These are phyloP conservation scores for Verticillium albo-atrum DNA, from an alignment of 2,329 filamentous ascomycete genomes.

Conservation along the genomic window DNA sequence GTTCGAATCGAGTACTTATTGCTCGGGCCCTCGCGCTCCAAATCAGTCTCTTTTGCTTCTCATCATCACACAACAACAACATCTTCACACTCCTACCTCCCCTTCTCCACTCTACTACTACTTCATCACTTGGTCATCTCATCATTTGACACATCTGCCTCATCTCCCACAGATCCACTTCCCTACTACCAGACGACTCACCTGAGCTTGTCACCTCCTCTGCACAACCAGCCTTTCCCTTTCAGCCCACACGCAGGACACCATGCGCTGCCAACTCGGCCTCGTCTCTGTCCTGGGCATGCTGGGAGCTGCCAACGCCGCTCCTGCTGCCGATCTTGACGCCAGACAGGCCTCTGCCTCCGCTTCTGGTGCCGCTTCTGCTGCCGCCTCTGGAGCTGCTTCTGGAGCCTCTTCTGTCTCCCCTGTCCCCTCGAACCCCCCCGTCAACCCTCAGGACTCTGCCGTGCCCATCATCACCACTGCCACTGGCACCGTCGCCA, in stretches of 20 bases:
- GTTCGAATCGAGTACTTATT: neutral
- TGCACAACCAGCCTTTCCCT: neutral
- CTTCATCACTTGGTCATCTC: neutral
- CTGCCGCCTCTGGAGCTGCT: neutral
- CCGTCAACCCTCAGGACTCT: neutral
- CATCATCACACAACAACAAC: neutral
- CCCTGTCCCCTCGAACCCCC: conserved; percentile 5
- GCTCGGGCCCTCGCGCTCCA: neutral
- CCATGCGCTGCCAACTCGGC: conserved; percentile 1
- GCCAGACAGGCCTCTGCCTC: neutral
- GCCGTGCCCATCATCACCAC: neutral
- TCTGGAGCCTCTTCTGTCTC: neutral
- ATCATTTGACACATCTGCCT: neutral
- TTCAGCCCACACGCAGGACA: neutral
- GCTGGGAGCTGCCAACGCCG: neutral
- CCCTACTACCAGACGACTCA: neutral
- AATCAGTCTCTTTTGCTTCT: neutral
- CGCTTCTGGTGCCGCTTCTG: neutral
- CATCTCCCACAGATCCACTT: neutral
- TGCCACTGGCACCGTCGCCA: neutral
- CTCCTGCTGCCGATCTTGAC: neutral
- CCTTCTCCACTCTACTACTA: neutral
- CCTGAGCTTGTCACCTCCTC: neutral
- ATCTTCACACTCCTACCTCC: neutral
- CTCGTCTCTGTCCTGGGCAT: neutral